Evolutionary conservation across 331 rosid species (phyloP).

Genomic region (Stylosanthes scabra): DNA sequence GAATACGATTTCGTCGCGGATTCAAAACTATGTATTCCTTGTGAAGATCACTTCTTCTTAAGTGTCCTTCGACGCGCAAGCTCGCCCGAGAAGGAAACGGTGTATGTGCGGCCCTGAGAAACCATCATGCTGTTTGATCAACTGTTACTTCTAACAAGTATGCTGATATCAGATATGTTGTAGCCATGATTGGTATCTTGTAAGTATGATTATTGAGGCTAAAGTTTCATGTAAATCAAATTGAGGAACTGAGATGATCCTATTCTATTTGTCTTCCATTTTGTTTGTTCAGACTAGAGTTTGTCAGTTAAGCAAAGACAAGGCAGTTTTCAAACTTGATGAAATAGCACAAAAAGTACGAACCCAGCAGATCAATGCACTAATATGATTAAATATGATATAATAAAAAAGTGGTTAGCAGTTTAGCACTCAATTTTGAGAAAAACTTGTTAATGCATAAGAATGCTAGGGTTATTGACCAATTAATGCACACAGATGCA

Average conservation of each 20-base stretch:
- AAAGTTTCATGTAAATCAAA: slow-evolving; percentile 35
- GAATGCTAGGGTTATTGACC: not conserved
- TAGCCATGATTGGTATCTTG: slow-evolving; percentile 39
- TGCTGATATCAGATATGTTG: slow-evolving; percentile 39
- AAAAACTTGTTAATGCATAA: not conserved
- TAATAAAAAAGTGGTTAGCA: not conserved
- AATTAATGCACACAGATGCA: not conserved
- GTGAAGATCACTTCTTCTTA: slow-evolving; percentile 75
- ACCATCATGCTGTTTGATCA: slow-evolving; percentile 16
- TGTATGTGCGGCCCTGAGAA: slow-evolving; percentile 43
- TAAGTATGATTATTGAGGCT: slow-evolving; percentile 42
- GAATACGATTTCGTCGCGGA: slow-evolving; percentile 76
- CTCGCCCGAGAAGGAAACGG: slow-evolving; percentile 42
- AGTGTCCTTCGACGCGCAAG: slow-evolving; percentile 60
- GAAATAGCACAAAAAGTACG: not conserved
- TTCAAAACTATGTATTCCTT: slow-evolving; percentile 81
- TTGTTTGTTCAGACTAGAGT: not conserved
- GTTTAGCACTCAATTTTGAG: not conserved
- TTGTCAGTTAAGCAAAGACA: slow-evolving; percentile 18
- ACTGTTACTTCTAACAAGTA: slow-evolving; percentile 34
- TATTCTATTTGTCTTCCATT: not conserved
- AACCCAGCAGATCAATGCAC: not conserved
- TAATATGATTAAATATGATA: not conserved
- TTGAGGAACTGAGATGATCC: slow-evolving; percentile 28
- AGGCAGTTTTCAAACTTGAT: not conserved